Base-by-base conservation (phyloP, 2,329 filamentous ascomycete genomes). In the Ophiostoma himal-ulmi region DNA sequence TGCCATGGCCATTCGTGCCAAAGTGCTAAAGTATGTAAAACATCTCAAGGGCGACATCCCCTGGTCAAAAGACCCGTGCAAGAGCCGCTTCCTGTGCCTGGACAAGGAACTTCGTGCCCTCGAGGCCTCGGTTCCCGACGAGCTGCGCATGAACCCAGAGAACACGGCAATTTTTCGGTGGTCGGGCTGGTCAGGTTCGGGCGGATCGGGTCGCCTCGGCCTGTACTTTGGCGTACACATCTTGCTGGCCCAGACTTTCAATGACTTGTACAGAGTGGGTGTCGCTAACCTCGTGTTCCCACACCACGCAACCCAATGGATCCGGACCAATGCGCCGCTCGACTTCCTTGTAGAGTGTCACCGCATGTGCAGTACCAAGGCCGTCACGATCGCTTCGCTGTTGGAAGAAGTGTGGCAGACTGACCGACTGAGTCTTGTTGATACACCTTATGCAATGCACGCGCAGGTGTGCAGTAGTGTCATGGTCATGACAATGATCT, bases 261-360 rank as follows among this genome's bases (percentile, higher is more conserved):
- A 71, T 66, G 71, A 72, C 34, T 66, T 72, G 44, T 71, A 72
- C 68, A 68, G 71, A 13, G 67, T 72, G 44, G 70, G 71, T 22
- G 71, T 72, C 3, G 70, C 62, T 30, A 70, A 71, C 57, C 71
- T 72, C 66, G 71, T 72, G 26, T 72, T 70, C 60, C 71, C 71
- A 17, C 68, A 68, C 71, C 70, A 67, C n/a, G 71, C 71, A 13
- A 72, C 71, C 2, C 66, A 26, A 4, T 70, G 70, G 70, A 72
- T 72, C 48, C 71, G 71, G 66, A 22, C 68, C 14, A 44, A 71
- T 22, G 71, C 70, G 5, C 71, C 71, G 4, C 44, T 65, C 5
- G 68, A 14, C 2, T 72, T 72, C n/a, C 17, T 72, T 11, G 17
- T 57, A 0, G 57, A 60, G 30, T 72, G 71, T 67, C 71, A 72